Evolutionary conservation across 1,139 yeast species (phyloP).

Genomic region (Wickerhamiella pararugosa): DNA sequence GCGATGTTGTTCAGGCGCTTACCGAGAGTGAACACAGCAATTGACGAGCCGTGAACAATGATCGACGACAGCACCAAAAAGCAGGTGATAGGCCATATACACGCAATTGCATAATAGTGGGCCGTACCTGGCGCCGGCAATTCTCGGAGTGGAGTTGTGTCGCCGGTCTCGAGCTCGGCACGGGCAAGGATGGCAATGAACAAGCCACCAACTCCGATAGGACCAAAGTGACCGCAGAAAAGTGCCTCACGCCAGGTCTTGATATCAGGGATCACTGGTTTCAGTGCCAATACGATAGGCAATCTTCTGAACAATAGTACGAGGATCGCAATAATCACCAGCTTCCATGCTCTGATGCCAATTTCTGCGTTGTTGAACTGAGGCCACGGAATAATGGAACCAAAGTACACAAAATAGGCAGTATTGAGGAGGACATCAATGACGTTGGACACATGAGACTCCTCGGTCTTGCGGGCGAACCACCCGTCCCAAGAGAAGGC

Average conservation of each 20-base stretch:
- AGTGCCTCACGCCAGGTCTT: slow-evolving; percentile 87
- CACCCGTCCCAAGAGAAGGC: slow-evolving; percentile 93
- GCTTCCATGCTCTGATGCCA: slow-evolving; percentile 68
- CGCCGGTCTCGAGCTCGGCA: slow-evolving; percentile 49
- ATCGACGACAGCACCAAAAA: slow-evolving; percentile 78
- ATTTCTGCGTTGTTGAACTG: slow-evolving; percentile 48
- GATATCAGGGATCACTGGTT: slow-evolving; percentile 70
- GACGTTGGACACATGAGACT: slow-evolving; percentile 79
- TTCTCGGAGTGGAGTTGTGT: slow-evolving; percentile 40
- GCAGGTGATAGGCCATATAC: slow-evolving; percentile 82
- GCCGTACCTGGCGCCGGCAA: slow-evolving; percentile 32
- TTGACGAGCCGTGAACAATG: slow-evolving; percentile 90
- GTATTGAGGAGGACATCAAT: slow-evolving; percentile 59
- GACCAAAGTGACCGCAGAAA: slow-evolving; percentile 93
- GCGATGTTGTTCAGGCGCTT: slow-evolving; percentile 84
- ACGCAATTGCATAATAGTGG: slow-evolving; percentile 54
- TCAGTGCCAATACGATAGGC: slow-evolving; percentile 64
- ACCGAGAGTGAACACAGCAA: slow-evolving; percentile 84
- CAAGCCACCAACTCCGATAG: slow-evolving; percentile 87
- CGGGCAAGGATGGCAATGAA: slow-evolving; percentile 76
- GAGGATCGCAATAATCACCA: slow-evolving; percentile 61
- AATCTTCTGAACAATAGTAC: slow-evolving; percentile 61
- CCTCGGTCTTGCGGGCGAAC: slow-evolving; percentile 72
- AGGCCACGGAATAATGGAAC: slow-evolving; percentile 81
- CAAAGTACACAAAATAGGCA: slow-evolving; percentile 78